These are phyloP conservation scores for Verticillium tricorpus DNA, from an alignment of 2,329 filamentous ascomycete species.

Conservation along the genomic window DNA sequence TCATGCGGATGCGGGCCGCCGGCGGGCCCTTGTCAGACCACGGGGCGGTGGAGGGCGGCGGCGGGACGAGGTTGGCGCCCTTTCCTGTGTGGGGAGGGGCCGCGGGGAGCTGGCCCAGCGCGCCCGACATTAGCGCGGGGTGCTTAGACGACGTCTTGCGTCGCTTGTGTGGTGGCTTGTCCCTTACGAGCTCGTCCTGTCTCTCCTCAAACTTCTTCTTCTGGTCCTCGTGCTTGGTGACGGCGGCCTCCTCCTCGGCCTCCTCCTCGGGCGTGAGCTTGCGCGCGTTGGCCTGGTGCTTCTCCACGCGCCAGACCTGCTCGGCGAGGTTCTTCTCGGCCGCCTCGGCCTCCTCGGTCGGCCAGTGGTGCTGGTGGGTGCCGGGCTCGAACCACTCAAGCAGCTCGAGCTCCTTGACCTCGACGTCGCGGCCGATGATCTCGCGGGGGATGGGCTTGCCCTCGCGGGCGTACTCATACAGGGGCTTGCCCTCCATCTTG, in stretches of 20 bases:
- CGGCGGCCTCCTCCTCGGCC: conserved; percentile 48
- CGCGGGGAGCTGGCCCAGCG: conserved; percentile 46
- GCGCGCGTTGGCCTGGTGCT: conserved; percentile 45
- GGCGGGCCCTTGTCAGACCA: conserved; percentile 63
- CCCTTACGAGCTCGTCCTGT: conserved; percentile 52
- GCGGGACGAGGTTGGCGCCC: conserved; percentile 51
- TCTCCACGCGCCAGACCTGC: conserved; percentile 62
- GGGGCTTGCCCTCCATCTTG: conserved; percentile 86
- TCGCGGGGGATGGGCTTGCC: conserved; percentile 82
- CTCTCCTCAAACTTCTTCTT: conserved; percentile 56
- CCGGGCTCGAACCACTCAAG: conserved; percentile 83
- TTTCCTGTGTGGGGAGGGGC: conserved; percentile 28
- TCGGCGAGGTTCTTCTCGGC: conserved; percentile 74
- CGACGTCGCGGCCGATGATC: conserved; percentile 75
- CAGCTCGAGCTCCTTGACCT: conserved; percentile 72
- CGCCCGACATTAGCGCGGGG: conserved; percentile 53
- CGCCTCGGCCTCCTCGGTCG: conserved; percentile 68
- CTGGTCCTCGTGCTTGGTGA: conserved; percentile 50
- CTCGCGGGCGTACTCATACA: conserved; percentile 94
- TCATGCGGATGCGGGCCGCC: conserved; percentile 81
- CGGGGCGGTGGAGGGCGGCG: conserved; percentile 45
- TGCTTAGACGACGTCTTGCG: conserved; percentile 23
- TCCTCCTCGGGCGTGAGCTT: conserved; percentile 50
- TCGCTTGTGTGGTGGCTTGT: conserved; percentile 37
- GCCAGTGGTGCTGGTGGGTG: conserved; percentile 74